Evolutionary conservation across 1,139 yeast species (phyloP).

Genomic region (Candida tetrigidarum): DNA sequence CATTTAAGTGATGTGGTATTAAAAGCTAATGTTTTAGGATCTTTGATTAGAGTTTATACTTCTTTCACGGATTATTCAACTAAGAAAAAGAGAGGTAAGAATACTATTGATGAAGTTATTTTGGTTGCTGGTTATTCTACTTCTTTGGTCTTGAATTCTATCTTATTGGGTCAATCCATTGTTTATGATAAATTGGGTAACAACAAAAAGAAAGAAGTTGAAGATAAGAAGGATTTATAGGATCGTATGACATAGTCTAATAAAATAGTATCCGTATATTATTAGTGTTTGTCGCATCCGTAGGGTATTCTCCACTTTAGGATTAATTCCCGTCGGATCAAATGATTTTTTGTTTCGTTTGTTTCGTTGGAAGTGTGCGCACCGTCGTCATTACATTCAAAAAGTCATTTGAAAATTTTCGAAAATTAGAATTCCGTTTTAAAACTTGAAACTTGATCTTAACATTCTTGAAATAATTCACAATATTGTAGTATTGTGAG

Average conservation of each 20-base stretch:
- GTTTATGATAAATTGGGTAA: conserved; percentile 26
- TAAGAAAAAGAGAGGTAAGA: conserved; percentile 22
- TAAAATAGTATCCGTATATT: too few species aligned
- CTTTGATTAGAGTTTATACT: conserved; percentile 61
- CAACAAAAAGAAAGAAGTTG: conserved; percentile 11
- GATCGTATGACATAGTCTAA: too few species aligned
- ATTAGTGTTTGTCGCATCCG: too few species aligned
- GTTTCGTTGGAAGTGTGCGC: not conserved
- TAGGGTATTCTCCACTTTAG: too few species aligned
- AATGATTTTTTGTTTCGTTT: not conserved
- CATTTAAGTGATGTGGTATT: conserved; percentile 59
- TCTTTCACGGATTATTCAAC: conserved; percentile 42
- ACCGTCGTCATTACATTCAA: too few species aligned
- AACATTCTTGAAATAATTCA: not conserved
- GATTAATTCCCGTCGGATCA: not conserved
- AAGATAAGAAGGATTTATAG: conserved; percentile 12
- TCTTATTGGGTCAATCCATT: conserved; percentile 38
- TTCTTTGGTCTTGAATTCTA: conserved; percentile 36
- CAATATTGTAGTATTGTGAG: too few species aligned
- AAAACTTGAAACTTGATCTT: too few species aligned
- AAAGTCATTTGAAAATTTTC: too few species aligned
- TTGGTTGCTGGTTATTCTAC: conserved; percentile 40
- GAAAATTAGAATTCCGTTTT: not conserved
- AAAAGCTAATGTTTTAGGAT: conserved; percentile 57
- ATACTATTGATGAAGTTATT: conserved; percentile 27